A percentile compares a stretch with the other conserved stretches of the same genome.
Conservation (phyloP, 2,329 filamentous ascomycete genomes). For the Aspergillus fischeri region DNA sequence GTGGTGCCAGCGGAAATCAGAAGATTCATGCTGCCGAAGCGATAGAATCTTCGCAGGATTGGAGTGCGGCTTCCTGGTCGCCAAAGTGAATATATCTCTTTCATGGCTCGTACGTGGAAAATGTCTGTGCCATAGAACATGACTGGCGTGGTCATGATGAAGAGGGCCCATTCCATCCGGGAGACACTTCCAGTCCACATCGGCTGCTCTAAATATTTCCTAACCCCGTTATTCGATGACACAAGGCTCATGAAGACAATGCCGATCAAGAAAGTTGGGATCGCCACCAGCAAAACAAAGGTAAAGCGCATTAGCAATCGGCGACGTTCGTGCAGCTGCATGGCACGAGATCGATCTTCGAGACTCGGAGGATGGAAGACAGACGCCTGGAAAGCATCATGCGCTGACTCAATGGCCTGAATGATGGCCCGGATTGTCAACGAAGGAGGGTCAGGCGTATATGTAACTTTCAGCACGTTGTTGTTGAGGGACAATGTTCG, state of each 20-base stretch:
- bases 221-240: constrained; percentile 52
- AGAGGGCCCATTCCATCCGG: constrained; percentile 72
- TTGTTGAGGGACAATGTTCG: constrained; percentile 52
- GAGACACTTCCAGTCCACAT: constrained; percentile 68
- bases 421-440: constrained; percentile 77
- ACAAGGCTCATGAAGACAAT: constrained; percentile 89
- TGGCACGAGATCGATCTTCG: constrained; percentile 72
- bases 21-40: constrained; percentile 97
- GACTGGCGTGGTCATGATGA: constrained; percentile 76
- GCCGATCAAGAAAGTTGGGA: constrained; percentile 82
- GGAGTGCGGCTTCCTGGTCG: constrained; percentile 68
- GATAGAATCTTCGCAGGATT: constrained; percentile 71
- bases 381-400: constrained; percentile 62
- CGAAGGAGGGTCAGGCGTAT: constrained; percentile 61
- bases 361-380: constrained; percentile 78
- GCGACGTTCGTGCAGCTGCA: constrained; percentile 66
- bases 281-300: constrained; percentile 64
- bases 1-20: constrained; percentile 84
- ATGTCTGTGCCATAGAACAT: constrained; percentile 84
- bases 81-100: constrained; percentile 77
- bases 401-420: constrained; percentile 59
- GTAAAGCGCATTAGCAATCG: constrained; percentile 67
- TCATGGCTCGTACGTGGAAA: constrained; percentile 75
- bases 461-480: constrained; percentile 67
- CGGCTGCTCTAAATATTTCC: constrained; percentile 64